Percentiles rank a stretch among this genome's conserved stretches.
These are phyloP conservation scores for Eremothecium coryli DNA, from an alignment of 1,139 yeast genomes.

Conservation along the genomic window DNA sequence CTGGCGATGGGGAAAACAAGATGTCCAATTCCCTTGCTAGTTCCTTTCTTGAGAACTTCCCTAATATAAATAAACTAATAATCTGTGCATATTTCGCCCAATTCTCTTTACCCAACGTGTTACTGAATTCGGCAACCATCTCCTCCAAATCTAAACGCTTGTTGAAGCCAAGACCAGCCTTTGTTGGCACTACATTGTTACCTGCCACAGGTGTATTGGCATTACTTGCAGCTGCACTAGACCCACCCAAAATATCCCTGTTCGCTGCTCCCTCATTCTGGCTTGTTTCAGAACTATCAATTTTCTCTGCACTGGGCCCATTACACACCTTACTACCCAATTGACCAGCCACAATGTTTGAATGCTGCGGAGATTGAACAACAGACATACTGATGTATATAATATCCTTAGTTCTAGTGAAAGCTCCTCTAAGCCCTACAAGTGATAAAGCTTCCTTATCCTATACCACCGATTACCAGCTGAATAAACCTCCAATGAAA, in stretches of 20 bases:
- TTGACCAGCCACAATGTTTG: slow-evolving; percentile 1
- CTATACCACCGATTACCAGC: too few species aligned
- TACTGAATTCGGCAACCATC: slow-evolving; percentile 66
- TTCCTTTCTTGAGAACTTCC: slow-evolving; percentile 70
- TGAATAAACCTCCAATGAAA: too few species aligned
- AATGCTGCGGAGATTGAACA: slow-evolving; percentile 4
- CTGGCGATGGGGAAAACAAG: slow-evolving; percentile 16
- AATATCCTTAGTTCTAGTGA: too few species aligned
- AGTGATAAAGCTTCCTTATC: too few species aligned
- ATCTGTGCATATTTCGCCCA: slow-evolving; percentile 87
- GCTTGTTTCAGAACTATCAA: not conserved
- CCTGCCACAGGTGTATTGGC: not conserved
- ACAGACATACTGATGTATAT: slow-evolving; percentile 1
- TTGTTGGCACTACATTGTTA: not conserved
- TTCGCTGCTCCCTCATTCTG: too few species aligned
- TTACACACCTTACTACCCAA: not conserved
- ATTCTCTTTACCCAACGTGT: slow-evolving; percentile 51
- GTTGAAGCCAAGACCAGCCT: slow-evolving; percentile 5
- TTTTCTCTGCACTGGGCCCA: not conserved
- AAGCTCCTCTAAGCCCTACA: too few species aligned
- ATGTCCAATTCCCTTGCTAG: slow-evolving; percentile 32
- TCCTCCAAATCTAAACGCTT: slow-evolving; percentile 63
- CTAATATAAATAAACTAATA: slow-evolving; percentile 65
- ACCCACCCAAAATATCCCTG: too few species aligned
- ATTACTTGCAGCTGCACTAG: not conserved